Base-by-base conservation (phyloP, 2,329 filamentous ascomycete species). In the Ascochyta rabiei region DNA sequence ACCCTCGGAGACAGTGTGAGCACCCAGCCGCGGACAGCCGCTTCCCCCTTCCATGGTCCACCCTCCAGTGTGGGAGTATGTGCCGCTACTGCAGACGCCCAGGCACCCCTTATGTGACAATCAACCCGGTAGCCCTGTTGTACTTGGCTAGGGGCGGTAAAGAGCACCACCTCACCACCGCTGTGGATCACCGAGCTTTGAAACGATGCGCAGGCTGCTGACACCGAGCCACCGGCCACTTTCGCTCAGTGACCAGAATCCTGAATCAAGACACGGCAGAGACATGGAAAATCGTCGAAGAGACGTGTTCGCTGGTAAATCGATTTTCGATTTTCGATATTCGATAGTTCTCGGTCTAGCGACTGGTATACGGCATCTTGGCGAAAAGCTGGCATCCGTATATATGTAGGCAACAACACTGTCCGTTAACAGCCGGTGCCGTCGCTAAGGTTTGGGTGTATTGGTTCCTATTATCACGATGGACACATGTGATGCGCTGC, bases 131-230 rank as follows among this genome's bases (percentile, higher is more conserved):
- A 57, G 41, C 39, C 64, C 59, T 53, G 51, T 52, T 51, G 23
- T 37, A 56, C 51, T 66, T 63, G 66, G 66, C 53, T 67, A 59
- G 37, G 60, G 64, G 62, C 64, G 60, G 64, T 56, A 54, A 65
- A 64, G 64, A 66, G 54, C 62, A 71, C 59, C 45, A 47, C 58
- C 51, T 57, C 46, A 52, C 46, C 50, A 56, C 42, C 46, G 38
- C 48, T 56, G 54, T 64, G 62, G 58, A 57, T 61, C 57, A 56
- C 61, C 54, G 54, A 51, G 60, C 53, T 64, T 67, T 70, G 70
- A 73, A 72, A 73, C 70, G 62, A 61, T 60, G 57, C 56, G 59
- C 53, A 60, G 47, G 41, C 61, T 67, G 62, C 65, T 60, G 67
- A 62, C 56, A 60, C 59, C 60, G 48, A 60, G 57, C 53, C 55